Evolutionary conservation across 176 grass and related monocot genomes (phyloP).

Genomic region (Metroxylon sagu): DNA sequence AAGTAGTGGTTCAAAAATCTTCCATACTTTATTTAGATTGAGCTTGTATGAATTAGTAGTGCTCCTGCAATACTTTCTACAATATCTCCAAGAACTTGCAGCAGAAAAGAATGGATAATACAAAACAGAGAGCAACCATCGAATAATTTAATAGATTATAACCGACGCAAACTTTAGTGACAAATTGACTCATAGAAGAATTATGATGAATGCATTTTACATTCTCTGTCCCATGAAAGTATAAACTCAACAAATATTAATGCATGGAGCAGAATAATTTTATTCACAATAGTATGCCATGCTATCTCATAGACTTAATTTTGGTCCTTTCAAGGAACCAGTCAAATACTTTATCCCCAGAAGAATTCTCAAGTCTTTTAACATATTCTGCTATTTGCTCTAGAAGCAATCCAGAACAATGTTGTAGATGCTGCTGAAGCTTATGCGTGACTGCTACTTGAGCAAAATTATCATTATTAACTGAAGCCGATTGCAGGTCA

Average conservation of each 20-base stretch:
- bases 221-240: too few species aligned
- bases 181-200: too few species aligned
- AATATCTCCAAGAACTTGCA: conserved; percentile 82
- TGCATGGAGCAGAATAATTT: too few species aligned
- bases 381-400: conserved; percentile 67
- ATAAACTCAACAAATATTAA: too few species aligned
- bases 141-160: too few species aligned
- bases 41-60: conserved; percentile 71
- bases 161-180: too few species aligned
- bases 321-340: conserved; percentile 46
- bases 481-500: conserved; percentile 79
- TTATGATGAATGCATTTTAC: too few species aligned
- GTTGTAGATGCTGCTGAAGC: conserved; percentile 59
- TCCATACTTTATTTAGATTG: conserved; percentile 60
- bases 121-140: not conserved
- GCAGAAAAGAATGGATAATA: not conserved
- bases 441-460: conserved; percentile 70
- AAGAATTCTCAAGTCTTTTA: conserved; percentile 35
- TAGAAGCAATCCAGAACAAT: conserved; percentile 49
- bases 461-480: conserved; percentile 93
- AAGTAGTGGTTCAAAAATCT: conserved; percentile 59
- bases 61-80: conserved; percentile 90
- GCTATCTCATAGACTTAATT: conserved; percentile 34
- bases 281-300: too few species aligned
- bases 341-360: conserved; percentile 28